Evolutionary conservation across 345 rosid genomes (phyloP), one percentile per base, ranked within the genome.

Genomic region (Citrus trifoliata): DNA sequence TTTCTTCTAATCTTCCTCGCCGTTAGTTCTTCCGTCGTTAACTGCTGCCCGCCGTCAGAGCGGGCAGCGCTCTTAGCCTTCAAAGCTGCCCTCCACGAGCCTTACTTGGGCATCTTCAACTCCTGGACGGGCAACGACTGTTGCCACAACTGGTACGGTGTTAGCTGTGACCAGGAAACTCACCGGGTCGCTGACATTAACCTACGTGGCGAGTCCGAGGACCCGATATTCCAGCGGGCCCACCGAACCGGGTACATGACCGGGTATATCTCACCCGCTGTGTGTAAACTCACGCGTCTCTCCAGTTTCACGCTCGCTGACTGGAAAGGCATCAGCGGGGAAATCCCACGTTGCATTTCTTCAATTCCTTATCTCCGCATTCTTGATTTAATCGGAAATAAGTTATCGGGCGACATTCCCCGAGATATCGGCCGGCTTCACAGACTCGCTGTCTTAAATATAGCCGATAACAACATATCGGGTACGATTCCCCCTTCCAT

Each of bases 191-290:
- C 99, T 14, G 99, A 92, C 81, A 88, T 95, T 33, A 93, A 86
- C 85, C 97, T 95, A 71, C 90, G 98, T 1, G 98, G 98, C 7
- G 97, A 95, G 78, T 92, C 98, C 3, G 91, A 93, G 62, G 98
- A 95, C 64, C 98, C 98, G 7, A 87, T 95, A 14, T 93, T 89
- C 78, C 81, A 87, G 58, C 81, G 87, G 64, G 87, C 97, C 24
- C 83, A 79, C 64, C 86, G 93, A 10, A 75, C 95, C 73, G 98
- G 98, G 10, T 90, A 33, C 88, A 95, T 93, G 97, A 93, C 92
- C 53, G 98, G 97, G 0, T 68, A 79, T 65, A 92, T 95, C 79
- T 87, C 95, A 7, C 87, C 93, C 0, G 74, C 90, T 0, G 83
- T 95, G 10, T 95, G 98, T 68, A 84, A 80, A 66, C 89, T 93